These are phyloP conservation scores for Gymnopilus junonius DNA, from an alignment of 768 basidiomycete species.

Conservation along the genomic window DNA sequence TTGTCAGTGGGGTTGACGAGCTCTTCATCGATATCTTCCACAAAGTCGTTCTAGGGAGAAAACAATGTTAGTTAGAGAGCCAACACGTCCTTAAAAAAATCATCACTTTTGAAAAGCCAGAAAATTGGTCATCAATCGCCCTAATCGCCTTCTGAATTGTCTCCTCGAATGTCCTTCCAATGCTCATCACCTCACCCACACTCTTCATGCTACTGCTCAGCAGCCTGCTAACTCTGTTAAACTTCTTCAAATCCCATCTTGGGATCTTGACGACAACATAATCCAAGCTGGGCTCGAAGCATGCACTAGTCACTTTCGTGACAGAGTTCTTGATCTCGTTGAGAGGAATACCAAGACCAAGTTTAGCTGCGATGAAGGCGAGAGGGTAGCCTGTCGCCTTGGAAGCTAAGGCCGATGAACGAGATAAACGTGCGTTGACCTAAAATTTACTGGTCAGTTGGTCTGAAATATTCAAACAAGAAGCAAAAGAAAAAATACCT, in stretches of 20 bases:
- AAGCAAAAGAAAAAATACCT: conserved; percentile 48
- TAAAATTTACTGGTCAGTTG: conserved; percentile 15
- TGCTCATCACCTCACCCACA: conserved; percentile 99
- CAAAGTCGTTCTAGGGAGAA: conserved; percentile 77
- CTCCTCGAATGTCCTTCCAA: conserved; percentile 97
- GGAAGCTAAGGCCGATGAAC: conserved; percentile 96
- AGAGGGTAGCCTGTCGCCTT: conserved; percentile 99
- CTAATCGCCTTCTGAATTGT: conserved; percentile 98
- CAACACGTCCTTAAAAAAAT: neutral
- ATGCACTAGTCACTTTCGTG: conserved; percentile 94
- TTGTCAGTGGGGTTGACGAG: conserved; percentile 95
- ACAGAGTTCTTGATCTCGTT: conserved; percentile 99
- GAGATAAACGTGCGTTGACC: conserved; percentile 96
- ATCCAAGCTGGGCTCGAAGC: conserved; percentile 97
- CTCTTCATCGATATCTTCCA: conserved; percentile 92
- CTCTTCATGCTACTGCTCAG: conserved; percentile 98
- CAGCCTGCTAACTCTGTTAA: conserved; percentile 88
- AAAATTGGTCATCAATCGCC: conserved; percentile 93
- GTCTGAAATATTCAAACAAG: neutral
- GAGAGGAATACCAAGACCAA: conserved; percentile 95
- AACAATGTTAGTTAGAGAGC: neutral
- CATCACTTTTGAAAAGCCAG: conserved; percentile 86
- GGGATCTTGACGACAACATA: conserved; percentile 99
- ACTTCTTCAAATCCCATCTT: conserved; percentile 99
- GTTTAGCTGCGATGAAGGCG: conserved; percentile 97